Evolutionary conservation across 1,284 basidiomycete genomes (phyloP).

Genomic region (Rhodotorula sp.): DNA sequence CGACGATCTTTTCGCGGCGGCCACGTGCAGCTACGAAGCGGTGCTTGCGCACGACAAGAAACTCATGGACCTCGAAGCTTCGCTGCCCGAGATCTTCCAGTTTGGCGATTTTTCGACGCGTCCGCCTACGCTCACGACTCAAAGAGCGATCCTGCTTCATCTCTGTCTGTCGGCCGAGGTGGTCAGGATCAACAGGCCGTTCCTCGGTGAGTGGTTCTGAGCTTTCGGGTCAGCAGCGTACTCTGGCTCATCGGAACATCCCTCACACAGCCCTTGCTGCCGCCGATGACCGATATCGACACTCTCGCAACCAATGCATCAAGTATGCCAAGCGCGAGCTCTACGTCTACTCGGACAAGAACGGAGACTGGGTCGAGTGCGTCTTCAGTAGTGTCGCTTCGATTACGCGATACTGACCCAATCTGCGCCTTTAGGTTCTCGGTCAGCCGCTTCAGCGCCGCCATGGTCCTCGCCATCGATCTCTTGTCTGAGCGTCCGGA

Average conservation of each 20-base stretch:
- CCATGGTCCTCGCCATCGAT: constrained; percentile 22
- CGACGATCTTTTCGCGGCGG: constrained; percentile 7
- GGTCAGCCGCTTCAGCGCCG: constrained; percentile 10
- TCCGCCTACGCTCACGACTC: constrained; percentile 2
- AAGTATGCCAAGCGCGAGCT: constrained; percentile 34
- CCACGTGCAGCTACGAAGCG: constrained; percentile 11
- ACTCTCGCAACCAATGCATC: constrained; percentile 18
- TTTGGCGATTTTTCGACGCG: background rate
- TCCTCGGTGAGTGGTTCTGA: constrained; percentile 16
- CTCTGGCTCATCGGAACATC: background rate
- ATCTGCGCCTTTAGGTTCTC: background rate
- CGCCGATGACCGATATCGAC: constrained; percentile 20
- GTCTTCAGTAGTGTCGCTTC: background rate
- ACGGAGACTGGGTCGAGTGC: constrained; percentile 11
- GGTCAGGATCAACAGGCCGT: constrained; percentile 27
- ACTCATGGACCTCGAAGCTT: constrained; percentile 12
- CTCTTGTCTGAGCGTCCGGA: constrained; percentile 20
- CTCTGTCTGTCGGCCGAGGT: constrained; percentile 21
- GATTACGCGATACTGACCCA: too few species aligned
- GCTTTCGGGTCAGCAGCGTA: background rate
- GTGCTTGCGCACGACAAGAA: constrained; percentile 14
- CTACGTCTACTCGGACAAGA: constrained; percentile 11
- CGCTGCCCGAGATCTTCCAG: constrained; percentile 8
- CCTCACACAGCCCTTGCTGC: constrained; percentile 22
- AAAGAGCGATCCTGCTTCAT: constrained; percentile 13